phyloP scores from a whole-genome alignment of 2,329 filamentous ascomycete species.

The Alternaria atra region DNA sequence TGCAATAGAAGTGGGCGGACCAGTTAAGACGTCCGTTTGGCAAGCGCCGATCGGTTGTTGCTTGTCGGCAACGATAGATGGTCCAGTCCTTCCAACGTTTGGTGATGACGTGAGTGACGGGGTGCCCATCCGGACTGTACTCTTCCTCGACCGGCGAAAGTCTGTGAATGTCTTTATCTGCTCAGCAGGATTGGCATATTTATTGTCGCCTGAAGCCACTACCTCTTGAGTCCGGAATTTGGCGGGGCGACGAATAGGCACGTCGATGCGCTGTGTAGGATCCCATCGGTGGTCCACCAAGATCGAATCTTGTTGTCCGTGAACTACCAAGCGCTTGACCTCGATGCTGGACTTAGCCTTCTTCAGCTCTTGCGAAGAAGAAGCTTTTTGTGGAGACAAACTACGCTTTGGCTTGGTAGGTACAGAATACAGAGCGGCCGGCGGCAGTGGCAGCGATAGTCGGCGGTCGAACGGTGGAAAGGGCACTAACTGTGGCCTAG shows the following conservation, averaged over 20 bases:
- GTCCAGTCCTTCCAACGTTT: background rate
- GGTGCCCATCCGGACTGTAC: background rate
- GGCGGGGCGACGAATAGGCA: background rate
- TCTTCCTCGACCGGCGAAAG: background rate
- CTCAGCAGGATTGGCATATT: background rate
- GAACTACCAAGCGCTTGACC: slow-evolving; percentile 30
- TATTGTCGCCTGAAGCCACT: background rate
- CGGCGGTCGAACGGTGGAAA: background rate
- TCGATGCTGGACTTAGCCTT: slow-evolving; percentile 1
- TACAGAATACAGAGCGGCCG: slow-evolving; percentile 31
- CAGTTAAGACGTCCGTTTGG: background rate
- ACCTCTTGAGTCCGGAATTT: background rate
- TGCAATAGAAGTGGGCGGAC: background rate
- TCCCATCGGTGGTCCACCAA: slow-evolving; percentile 35
- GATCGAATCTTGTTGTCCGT: slow-evolving; percentile 15
- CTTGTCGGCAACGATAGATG: background rate
- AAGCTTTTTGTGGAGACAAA: slow-evolving; percentile 9
- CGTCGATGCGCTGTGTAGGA: slow-evolving; percentile 15
- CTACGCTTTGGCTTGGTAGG: slow-evolving; percentile 23
- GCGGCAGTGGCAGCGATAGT: slow-evolving; percentile 21
- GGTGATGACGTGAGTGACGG: background rate
- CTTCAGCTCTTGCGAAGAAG: background rate
- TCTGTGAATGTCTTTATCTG: background rate
- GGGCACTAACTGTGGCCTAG: background rate
- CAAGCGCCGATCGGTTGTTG: background rate